Base-by-base conservation (phyloP, 2,329 filamentous ascomycete species). In the Teratosphaeria epicoccoides region DNA sequence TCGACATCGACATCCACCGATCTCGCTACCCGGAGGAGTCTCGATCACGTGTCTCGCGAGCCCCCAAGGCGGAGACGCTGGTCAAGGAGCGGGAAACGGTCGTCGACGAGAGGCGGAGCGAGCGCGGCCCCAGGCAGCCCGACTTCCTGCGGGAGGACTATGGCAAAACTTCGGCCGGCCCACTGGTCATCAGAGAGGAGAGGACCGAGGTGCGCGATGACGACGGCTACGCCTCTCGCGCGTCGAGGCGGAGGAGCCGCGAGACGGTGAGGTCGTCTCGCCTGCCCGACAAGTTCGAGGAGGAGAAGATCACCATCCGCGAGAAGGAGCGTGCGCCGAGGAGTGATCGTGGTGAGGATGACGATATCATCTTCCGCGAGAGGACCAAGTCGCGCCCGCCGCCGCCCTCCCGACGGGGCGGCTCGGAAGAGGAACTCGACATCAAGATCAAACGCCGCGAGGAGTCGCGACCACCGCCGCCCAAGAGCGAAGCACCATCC, bases 131-230 rank as follows among this genome's bases (percentile, higher is more conserved):
- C 47, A 69, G 71, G 46, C 65, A 68, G 51, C 74, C 74, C 49
- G 73, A 76, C 58, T 76, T 76, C 61, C 65, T 77, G 52, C 68
- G 73, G 45, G 74, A 76, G 52, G 73, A 75, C 60, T 75, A 76
- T 61, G 73, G 71, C 55, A 66, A 71, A 50, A 52, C 51, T 20
- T 64, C 61, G 55, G 63, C 74, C 57, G 65, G 76, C 59, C 59
- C 71, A 56, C 50, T 76, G 65, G 66, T 79, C 62, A 61, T 76
- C 49, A 70, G 71, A 20, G 71, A 71, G 14, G 33, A 40, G n/a
- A 12, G 44, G 20, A 29, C 25, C 4, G 68, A 73, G 37, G 66
- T 68, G 6, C 64, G 70, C 45, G 66, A 70, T 50, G 68, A 71
- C 28, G 61, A 62, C 24, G 52, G 53, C 20, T 61, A 59, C 49